Conservation (phyloP, 108 stramenopile genomes). For the Halocafeteria seosinensis region DNA sequence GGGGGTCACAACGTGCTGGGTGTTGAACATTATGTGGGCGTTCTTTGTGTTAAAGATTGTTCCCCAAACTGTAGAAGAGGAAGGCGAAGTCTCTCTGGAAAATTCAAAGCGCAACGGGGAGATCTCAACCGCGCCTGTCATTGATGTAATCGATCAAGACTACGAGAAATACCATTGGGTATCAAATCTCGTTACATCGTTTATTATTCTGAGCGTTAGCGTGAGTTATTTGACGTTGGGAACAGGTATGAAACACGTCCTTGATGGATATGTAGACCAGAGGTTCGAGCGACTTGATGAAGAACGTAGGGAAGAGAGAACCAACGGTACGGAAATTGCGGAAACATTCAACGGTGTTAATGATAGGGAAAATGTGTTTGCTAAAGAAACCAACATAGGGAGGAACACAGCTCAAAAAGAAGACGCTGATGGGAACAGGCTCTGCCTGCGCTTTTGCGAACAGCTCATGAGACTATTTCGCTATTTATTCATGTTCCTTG, state of each 20-base stretch:
- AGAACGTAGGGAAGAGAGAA: no score
- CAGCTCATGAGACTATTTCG: no score
- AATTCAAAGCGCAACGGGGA: neutral
- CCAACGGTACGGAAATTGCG: no score
- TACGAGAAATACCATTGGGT: neutral
- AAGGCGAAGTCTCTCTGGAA: neutral
- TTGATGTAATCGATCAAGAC: neutral
- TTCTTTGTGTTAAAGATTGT: neutral
- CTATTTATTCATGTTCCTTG: no score
- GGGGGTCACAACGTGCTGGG: neutral
- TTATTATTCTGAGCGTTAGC: neutral
- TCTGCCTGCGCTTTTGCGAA: no score
- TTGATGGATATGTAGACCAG: neutral
- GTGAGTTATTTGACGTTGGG: neutral
- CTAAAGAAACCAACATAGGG: no score
- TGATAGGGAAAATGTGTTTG: no score
- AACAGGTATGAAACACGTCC: constrained; percentile 1
- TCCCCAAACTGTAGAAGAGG: neutral
- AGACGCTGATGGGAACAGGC: no score
- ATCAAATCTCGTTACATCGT: neutral
- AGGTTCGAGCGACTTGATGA: no score
- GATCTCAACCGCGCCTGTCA: neutral
- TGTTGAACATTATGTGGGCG: neutral
- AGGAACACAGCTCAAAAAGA: no score
- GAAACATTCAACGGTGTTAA: no score